Conservation (phyloP, 306 rosid genomes). For the Alnus glutinosa region DNA sequence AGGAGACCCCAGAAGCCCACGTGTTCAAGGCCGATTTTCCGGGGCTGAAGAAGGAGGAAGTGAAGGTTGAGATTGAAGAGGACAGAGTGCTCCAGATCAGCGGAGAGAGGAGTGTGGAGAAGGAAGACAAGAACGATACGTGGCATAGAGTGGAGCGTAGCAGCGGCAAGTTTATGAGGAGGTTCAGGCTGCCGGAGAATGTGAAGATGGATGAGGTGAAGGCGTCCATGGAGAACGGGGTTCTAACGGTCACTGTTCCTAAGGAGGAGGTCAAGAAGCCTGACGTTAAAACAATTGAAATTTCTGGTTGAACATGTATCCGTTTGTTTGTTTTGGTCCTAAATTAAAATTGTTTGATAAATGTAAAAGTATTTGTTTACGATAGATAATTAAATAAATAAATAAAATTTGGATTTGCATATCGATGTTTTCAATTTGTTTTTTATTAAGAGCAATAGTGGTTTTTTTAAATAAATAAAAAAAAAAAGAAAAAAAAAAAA, state of each 20-base stretch:
- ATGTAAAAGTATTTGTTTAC: no score
- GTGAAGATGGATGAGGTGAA: no score
- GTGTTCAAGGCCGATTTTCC: slow-evolving; percentile 28
- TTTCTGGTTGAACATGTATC: slow-evolving; percentile 16
- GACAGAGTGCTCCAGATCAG: slow-evolving; percentile 21
- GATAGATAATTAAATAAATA: no score
- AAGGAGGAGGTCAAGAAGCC: slow-evolving; percentile 26
- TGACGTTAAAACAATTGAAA: slow-evolving; percentile 32
- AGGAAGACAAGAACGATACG: slow-evolving; percentile 37
- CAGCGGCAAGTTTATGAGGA: slow-evolving; percentile 14
- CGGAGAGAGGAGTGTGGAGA: slow-evolving; percentile 35
- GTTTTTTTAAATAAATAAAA: no score
- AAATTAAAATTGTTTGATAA: no score
- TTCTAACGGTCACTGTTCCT: slow-evolving; percentile 35
- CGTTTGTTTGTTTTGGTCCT: no score
- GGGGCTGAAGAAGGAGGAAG: slow-evolving; percentile 22
- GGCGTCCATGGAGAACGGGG: slow-evolving; percentile 37
- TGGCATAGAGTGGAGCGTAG: slow-evolving; percentile 34
- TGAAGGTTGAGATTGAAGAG: no score
- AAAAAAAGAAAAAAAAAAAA: no score
- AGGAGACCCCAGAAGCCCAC: slow-evolving; percentile 37
- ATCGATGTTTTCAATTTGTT: no score
- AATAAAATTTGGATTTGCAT: no score
- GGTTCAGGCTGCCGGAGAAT: no score
- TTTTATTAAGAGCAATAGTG: no score